Base-by-base conservation (phyloP, 495 filamentous ascomycete genomes). In the Aspergillus baeticus region DNA sequence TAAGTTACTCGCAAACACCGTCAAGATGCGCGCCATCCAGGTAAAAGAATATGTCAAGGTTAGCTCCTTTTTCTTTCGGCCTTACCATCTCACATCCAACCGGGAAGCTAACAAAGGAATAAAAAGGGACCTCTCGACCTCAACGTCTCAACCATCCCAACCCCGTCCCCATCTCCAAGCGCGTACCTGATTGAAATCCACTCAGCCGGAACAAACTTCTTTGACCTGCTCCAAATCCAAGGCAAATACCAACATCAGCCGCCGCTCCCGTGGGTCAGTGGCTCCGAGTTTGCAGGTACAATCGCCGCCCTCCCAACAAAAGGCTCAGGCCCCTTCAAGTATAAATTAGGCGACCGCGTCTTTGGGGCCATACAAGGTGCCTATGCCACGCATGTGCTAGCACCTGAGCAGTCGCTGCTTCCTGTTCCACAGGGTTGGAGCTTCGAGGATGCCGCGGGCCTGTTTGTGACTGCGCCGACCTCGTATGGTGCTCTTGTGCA, bases 201-300 rank as follows among this genome's bases (percentile, higher is more conserved):
- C 72, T 92, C 93, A 42, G 79, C 87, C 10, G 92, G 90, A 22
- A 87, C 90, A 61, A 97, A 97, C 74, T 98, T 96, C 84, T 97
- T 96, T 77, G 93, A 97, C 68, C 85, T 92, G 53, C 80, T 96
- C 50, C 91, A 96, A 63, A 92, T 95, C 67, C 85, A 85, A 59
- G 92, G 91, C 43, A 91, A 75, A 78, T 87, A 86, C 74, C 84
- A 87, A 59, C 74, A 84, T 67, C 87, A 88, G 61, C 82, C 83
- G 0, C 75, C 75, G 21, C 80, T 97, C 45, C 93, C 93, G 10
- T 98, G 93, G 93, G 76, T 95, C 50, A 81, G 89, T 6, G 93
- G 93, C 52, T 77, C 81, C 65, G 93, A 97, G 68, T 98, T 96
- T 75, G 81, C 90, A 34, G 93, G 93, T 62, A 76, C 84, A 10